A percentile compares a stretch with the other conserved stretches of the same genome.
Conservation (phyloP, 371 early-diverging fungal genomes). For the Chytridium lagenaria region DNA sequence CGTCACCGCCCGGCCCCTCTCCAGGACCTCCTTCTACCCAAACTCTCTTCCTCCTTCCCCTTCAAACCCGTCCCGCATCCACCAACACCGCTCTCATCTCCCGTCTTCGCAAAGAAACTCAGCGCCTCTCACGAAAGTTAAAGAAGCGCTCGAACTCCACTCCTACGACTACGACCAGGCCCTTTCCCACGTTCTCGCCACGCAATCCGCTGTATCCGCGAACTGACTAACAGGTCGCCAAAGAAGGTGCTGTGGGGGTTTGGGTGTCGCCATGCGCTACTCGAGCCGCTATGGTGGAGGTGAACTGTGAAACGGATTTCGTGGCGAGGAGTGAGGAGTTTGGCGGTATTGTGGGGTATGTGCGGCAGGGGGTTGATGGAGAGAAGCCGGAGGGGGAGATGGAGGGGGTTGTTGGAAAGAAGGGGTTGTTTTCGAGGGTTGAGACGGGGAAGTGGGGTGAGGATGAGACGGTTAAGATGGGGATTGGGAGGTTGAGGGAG, state of each 20-base stretch:
- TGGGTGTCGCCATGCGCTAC: conserved; percentile 36
- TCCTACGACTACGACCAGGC: conserved; percentile 80
- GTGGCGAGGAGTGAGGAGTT: conserved; percentile 84
- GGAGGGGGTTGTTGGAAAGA: not conserved
- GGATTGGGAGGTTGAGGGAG: conserved; percentile 8
- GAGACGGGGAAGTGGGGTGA: not conserved
- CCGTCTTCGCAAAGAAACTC: conserved; percentile 79
- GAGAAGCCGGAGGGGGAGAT: not conserved
- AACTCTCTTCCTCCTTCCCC: no score
- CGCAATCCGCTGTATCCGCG: conserved; percentile 72
- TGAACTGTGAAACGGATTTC: conserved; percentile 95
- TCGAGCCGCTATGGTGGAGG: conserved; percentile 52
- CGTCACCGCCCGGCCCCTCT: no score
- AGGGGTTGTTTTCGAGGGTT: not conserved
- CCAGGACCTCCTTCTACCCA: no score
- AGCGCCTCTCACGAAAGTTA: conserved; percentile 86
- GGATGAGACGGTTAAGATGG: conserved; percentile 14
- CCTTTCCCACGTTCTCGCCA: conserved; percentile 80
- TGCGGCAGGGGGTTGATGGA: not conserved
- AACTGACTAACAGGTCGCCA: conserved; percentile 70
- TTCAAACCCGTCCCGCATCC: not conserved
- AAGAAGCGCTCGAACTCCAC: conserved; percentile 71
- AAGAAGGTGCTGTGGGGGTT: conserved; percentile 78
- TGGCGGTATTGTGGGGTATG: conserved; percentile 70
- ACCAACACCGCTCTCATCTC: conserved; percentile 54